Conservation (phyloP, 148 eudicot genomes). For the Drosera capensis region DNA sequence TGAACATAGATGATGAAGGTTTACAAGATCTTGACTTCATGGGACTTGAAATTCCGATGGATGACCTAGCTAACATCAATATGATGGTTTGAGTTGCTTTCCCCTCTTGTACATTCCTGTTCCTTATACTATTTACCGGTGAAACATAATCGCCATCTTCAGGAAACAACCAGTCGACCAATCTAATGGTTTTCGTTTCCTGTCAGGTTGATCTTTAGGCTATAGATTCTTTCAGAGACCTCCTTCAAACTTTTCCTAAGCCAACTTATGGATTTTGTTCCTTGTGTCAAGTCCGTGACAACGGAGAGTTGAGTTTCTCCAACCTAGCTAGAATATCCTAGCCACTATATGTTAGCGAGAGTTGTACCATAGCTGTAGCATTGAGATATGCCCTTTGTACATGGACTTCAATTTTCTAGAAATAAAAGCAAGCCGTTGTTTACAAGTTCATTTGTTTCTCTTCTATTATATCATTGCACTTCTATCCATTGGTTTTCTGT, state of each 20-base stretch:
- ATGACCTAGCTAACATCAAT: slow-evolving; percentile 50
- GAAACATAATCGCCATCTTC: slow-evolving; percentile 9
- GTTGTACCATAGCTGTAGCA: slow-evolving; percentile 31
- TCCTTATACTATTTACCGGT: slow-evolving; percentile 12
- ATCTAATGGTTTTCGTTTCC: slow-evolving; percentile 17
- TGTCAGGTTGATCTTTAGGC: slow-evolving; percentile 16
- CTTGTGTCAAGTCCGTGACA: slow-evolving; percentile 16
- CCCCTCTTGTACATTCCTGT: slow-evolving; percentile 31
- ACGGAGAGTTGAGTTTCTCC: slow-evolving; percentile 18
- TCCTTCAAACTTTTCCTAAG: slow-evolving; percentile 8
- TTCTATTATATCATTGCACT: too few species aligned
- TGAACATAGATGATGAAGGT: slow-evolving; percentile 59
- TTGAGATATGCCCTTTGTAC: slow-evolving; percentile 25
- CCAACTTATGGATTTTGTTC: slow-evolving; percentile 1
- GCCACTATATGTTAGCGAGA: slow-evolving; percentile 19
- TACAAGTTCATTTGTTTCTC: not conserved
- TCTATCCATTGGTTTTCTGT: too few species aligned
- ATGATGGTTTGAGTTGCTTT: slow-evolving; percentile 17
- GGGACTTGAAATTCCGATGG: slow-evolving; percentile 79
- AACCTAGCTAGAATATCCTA: slow-evolving; percentile 16
- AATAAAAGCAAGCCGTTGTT: slow-evolving; percentile 9
- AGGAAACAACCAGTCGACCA: slow-evolving; percentile 17
- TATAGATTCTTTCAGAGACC: slow-evolving; percentile 30
- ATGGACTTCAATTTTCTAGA: slow-evolving; percentile 16
- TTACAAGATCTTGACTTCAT: slow-evolving; percentile 36